A percentile compares a stretch with the other conserved stretches of the same genome.
These are phyloP conservation scores for Ogataea pignaliae DNA, from an alignment of 805 yeast genomes.

Conservation along the genomic window DNA sequence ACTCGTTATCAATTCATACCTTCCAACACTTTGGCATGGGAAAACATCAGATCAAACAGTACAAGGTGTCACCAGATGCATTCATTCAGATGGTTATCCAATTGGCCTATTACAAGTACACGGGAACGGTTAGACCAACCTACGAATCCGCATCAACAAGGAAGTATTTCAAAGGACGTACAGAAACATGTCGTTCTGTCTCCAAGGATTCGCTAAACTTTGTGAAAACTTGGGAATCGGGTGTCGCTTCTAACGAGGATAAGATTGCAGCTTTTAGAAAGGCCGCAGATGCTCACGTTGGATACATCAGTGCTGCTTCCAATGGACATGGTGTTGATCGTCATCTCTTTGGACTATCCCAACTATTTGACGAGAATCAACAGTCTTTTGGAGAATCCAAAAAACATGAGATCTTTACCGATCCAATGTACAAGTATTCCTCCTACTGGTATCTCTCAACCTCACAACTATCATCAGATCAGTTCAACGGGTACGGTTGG, in stretches of 20 bases:
- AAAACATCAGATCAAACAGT: slow-evolving; percentile 75
- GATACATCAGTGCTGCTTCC: slow-evolving; percentile 70
- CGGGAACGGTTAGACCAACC: slow-evolving; percentile 81
- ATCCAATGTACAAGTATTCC: slow-evolving; percentile 73
- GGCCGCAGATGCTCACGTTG: slow-evolving; percentile 72
- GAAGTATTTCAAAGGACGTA: slow-evolving; percentile 82
- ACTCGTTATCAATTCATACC: slow-evolving; percentile 67
- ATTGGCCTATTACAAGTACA: slow-evolving; percentile 79
- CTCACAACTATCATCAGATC: slow-evolving; percentile 81
- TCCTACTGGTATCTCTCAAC: slow-evolving; percentile 83
- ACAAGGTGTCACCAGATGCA: slow-evolving; percentile 90
- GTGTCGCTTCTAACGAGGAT: slow-evolving; percentile 40
- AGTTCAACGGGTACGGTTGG: slow-evolving; percentile 92
- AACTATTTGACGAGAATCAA: slow-evolving; percentile 37
- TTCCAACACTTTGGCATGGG: slow-evolving; percentile 85
- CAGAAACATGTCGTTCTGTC: slow-evolving; percentile 89
- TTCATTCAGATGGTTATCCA: slow-evolving; percentile 88
- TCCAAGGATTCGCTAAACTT: slow-evolving; percentile 65
- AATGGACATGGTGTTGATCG: slow-evolving; percentile 90
- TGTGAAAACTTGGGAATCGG: slow-evolving; percentile 67
- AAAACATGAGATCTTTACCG: slow-evolving; percentile 65
- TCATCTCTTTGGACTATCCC: slow-evolving; percentile 85
- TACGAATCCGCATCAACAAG: slow-evolving; percentile 96
- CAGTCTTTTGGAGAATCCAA: slow-evolving; percentile 40
- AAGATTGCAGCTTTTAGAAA: slow-evolving; percentile 65